Percentiles rank a stretch among this genome's conserved stretches.
Conservation (phyloP, 345 rosid genomes). For the Bruguiera gymnorhiza region DNA sequence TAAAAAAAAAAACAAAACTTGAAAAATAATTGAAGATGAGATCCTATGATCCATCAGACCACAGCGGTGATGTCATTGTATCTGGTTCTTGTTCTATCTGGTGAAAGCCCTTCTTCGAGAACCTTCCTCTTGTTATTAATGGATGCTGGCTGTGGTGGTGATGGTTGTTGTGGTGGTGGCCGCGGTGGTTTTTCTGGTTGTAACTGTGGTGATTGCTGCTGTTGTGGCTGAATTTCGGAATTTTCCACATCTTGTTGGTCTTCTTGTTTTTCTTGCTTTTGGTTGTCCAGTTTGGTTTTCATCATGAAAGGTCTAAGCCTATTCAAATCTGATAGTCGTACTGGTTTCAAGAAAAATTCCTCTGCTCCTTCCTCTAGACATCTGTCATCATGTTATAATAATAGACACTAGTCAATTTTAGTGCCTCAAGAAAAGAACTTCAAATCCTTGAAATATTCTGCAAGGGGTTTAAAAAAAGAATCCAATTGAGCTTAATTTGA, state of each 20-base stretch:
- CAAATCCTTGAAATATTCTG: background rate
- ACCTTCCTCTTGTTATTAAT: conserved; percentile 54
- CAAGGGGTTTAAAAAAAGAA: background rate
- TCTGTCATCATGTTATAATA: conserved; percentile 25
- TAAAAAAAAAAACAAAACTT: background rate
- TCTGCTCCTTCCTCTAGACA: conserved; percentile 79
- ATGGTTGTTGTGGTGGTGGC: conserved; percentile 10
- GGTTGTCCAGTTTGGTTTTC: conserved; percentile 39
- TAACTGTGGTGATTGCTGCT: background rate
- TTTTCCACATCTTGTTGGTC: conserved; percentile 9
- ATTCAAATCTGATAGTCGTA: conserved; percentile 47
- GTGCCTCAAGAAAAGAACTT: background rate
- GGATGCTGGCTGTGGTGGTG: conserved; percentile 2
- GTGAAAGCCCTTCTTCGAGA: conserved; percentile 50
- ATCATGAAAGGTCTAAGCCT: conserved; percentile 52
- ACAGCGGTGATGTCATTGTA: conserved; percentile 35
- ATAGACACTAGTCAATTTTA: background rate
- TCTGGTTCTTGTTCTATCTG: conserved; percentile 51
- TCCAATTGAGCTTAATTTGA: background rate
- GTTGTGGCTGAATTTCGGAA: conserved; percentile 9
- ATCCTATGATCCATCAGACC: conserved; percentile 20
- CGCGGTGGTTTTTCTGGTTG: background rate
- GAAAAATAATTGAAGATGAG: background rate
- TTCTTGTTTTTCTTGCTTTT: conserved; percentile 18
- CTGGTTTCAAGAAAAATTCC: conserved; percentile 68